These are phyloP conservation scores for Quercus lobata DNA, from an alignment of 331 rosid species.

Conservation along the genomic window DNA sequence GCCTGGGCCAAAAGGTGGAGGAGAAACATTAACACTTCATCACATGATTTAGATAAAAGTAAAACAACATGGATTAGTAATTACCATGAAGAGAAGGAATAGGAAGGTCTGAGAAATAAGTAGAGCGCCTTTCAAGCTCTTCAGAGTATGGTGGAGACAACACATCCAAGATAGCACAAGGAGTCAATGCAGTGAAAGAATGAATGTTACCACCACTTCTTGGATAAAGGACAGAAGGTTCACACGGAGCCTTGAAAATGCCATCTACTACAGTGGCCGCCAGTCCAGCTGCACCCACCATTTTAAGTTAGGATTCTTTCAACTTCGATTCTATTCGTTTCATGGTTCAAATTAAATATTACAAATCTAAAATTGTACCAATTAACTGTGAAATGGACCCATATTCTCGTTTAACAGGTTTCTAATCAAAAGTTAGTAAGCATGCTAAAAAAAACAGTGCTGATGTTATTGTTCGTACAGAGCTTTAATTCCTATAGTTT, in stretches of 20 bases:
- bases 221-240: slow-evolving; percentile 49
- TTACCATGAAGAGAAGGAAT: slow-evolving; percentile 54
- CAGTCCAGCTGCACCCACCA: slow-evolving; percentile 44
- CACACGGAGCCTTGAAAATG: slow-evolving; percentile 33
- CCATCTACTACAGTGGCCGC: slow-evolving; percentile 42
- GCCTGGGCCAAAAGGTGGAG: slow-evolving; percentile 16
- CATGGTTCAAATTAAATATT: no score
- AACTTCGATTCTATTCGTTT: no score
- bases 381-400: no score
- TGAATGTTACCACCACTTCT: slow-evolving; percentile 71
- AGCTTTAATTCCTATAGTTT: neutral
- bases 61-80: neutral
- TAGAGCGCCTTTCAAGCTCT: slow-evolving; percentile 52
- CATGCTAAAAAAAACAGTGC: neutral
- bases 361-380: no score
- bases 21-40: neutral
- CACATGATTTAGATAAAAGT: neutral
- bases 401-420: no score
- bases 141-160: slow-evolving; percentile 63
- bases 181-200: slow-evolving; percentile 48
- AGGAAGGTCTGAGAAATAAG: slow-evolving; percentile 50
- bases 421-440: neutral
- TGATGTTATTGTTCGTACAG: neutral
- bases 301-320: neutral
- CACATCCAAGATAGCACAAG: slow-evolving; percentile 62